Evolutionary conservation across 2,329 filamentous ascomycete genomes (phyloP), one percentile per base, ranked within the genome.

Genomic region (Epichloe elymi): DNA sequence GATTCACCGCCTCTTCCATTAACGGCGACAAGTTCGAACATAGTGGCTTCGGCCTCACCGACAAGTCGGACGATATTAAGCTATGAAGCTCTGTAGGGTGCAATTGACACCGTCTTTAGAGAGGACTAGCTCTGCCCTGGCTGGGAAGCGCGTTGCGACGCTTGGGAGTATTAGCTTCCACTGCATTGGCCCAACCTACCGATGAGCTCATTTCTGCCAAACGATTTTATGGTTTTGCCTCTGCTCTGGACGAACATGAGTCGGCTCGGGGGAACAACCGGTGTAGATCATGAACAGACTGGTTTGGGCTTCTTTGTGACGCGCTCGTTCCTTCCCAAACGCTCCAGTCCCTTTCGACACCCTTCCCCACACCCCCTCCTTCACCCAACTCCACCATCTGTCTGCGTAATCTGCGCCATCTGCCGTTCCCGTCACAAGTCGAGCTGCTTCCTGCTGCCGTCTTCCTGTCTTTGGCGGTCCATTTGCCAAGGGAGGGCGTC

Each of bases 301-400:
- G 20, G 19, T 30, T 39, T 36, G 20, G 35, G 45, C 35, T 23
- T 26, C 19, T 26, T 15, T 33, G 36, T 47, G 36, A 39, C 36
- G 23, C 41, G 46, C 36, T 39, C 48, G 38, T 17, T 42, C 48
- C 48, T 50, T 50, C 49, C 48, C 42, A 15, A 46, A 19, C 26
- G 20, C 37, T 3, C 44, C 23, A 26, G n/a, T 46, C 12, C 42
- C 23, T 17, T 17, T 20, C 26, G 12, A 40, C 23, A 19, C 36
- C 37, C 41, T 7, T 14, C 49, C 49, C n/a, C 41, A 43, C 46
- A 20, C 50, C 36, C 48, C 37, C 23, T 30, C 23, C 36, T 26
- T 41, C 20, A n/a, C 11, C 20, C 11, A 20, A n/a, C 41, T 23
- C 19, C 45, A 15, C 8, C 26, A 35, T 7, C 26, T 4, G 17